These are phyloP conservation scores for Paraleonurus japonicus DNA, from an alignment of 257 asterid genomes.

Conservation along the genomic window DNA sequence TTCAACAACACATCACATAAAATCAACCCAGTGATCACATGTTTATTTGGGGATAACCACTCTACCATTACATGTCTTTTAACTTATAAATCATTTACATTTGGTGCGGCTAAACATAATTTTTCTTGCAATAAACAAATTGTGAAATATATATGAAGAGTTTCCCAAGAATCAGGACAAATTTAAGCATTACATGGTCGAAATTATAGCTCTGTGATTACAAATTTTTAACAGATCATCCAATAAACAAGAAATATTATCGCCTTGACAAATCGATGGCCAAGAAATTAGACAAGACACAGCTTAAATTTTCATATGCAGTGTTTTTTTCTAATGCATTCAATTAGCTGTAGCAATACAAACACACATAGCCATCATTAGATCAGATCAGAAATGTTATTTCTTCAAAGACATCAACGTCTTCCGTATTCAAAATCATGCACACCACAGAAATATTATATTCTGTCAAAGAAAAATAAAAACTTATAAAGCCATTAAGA, in stretches of 20 bases:
- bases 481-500: not conserved
- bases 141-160: not conserved
- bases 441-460: not conserved
- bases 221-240: not conserved
- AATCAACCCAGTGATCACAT: too few relatives aligned
- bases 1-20: too few relatives aligned
- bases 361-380: not conserved
- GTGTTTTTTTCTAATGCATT: not conserved
- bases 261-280: not conserved
- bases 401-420: not conserved
- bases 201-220: not conserved
- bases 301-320: not conserved
- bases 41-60: too few relatives aligned
- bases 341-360: not conserved
- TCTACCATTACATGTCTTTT: too few relatives aligned
- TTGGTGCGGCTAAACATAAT: not conserved
- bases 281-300: conserved; percentile 1
- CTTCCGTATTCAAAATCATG: not conserved
- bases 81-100: too few relatives aligned
- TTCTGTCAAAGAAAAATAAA: not conserved
- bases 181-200: not conserved
- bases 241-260: not conserved
- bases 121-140: not conserved
- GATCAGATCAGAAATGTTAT: not conserved
- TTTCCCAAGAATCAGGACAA: not conserved